Percentiles rank a stretch among this genome's conserved stretches.
Conservation (phyloP, 1,284 basidiomycete genomes). For the Naganishia albida region DNA sequence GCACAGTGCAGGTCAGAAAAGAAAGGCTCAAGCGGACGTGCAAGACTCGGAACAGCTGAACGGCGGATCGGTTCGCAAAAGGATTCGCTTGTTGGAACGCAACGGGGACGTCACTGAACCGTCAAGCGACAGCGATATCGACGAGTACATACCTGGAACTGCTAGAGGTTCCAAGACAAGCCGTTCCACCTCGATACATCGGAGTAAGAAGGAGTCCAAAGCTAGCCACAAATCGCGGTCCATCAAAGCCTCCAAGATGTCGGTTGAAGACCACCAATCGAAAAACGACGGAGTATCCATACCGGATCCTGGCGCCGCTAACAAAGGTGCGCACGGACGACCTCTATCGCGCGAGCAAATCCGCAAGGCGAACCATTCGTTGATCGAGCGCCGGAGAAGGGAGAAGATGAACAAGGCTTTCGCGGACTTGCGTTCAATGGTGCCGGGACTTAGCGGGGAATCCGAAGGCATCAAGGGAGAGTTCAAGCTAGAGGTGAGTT, state of each 20-base stretch:
- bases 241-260: conserved; percentile 9
- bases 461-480: conserved; percentile 49
- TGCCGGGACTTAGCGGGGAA: conserved; percentile 49
- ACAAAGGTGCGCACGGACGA: conserved; percentile 17
- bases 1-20: conserved; percentile 1
- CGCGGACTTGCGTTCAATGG: conserved; percentile 49
- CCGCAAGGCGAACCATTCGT: conserved; percentile 52
- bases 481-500: conserved; percentile 53
- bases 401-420: conserved; percentile 54
- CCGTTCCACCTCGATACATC: not conserved
- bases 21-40: not conserved
- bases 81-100: conserved; percentile 1
- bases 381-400: conserved; percentile 51
- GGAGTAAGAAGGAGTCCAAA: not conserved
- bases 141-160: conserved; percentile 17
- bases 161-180: not conserved
- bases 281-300: not conserved
- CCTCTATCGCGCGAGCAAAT: conserved; percentile 41
- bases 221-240: not conserved
- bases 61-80: not conserved
- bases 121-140: conserved; percentile 5
- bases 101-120: conserved; percentile 7
- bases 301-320: not conserved
- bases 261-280: not conserved
- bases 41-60: not conserved